Percentiles rank a stretch among this genome's conserved stretches.
Conservation (phyloP, 371 early-diverging fungal genomes). For the Apophysomyces ossiformis region DNA sequence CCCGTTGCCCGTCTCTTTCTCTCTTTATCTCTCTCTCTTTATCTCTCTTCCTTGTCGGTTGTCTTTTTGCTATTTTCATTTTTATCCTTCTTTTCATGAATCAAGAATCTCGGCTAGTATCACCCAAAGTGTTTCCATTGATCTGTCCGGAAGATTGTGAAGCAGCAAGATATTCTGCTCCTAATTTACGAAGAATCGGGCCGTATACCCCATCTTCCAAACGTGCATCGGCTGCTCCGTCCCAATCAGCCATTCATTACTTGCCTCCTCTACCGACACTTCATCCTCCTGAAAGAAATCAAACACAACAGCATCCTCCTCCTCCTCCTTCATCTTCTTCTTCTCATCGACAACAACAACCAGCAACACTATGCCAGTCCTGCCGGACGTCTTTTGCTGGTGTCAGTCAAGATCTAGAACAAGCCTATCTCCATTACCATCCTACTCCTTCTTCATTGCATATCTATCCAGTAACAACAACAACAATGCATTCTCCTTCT, state of each 20-base stretch:
- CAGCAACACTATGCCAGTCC: not conserved
- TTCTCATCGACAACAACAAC: too few species aligned
- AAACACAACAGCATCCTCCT: not conserved
- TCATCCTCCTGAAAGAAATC: too few species aligned
- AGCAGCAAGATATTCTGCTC: not conserved
- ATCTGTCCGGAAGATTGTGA: not conserved
- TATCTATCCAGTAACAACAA: too few species aligned
- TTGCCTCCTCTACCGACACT: not conserved
- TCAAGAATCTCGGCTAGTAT: not conserved
- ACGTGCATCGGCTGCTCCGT: not conserved
- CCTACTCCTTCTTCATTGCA: too few species aligned
- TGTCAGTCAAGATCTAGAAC: not conserved
- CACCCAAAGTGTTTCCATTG: not conserved
- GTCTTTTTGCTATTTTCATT: not conserved
- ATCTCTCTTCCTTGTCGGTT: not conserved
- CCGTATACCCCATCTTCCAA: not conserved
- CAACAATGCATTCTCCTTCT: too few species aligned
- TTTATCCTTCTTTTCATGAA: not conserved
- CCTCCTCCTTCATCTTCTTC: too few species aligned
- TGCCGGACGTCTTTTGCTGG: not conserved
- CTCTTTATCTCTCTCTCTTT: not conserved
- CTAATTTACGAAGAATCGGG: not conserved
- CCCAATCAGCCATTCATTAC: not conserved
- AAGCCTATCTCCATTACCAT: too few species aligned
- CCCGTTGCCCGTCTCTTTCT: not conserved